A percentile compares a stretch with the other conserved stretches of the same genome.
phyloP scores from a whole-genome alignment of 2,329 filamentous ascomycete species.

The Juglanconis oblonga region DNA sequence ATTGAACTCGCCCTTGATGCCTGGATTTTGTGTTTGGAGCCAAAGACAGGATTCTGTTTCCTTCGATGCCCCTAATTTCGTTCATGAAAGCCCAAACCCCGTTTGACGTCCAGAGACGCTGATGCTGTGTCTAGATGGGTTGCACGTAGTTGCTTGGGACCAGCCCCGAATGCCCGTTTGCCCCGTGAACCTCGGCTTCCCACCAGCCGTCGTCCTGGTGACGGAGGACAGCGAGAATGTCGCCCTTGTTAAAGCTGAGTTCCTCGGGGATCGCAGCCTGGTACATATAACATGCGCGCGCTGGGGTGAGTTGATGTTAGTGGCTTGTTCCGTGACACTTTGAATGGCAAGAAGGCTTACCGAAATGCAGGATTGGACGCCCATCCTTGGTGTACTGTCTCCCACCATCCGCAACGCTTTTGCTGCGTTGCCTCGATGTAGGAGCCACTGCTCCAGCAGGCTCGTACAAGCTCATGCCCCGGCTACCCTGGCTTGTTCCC shows the following conservation, averaged over 20 bases:
- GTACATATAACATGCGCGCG: constrained; percentile 91
- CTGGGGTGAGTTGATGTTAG: constrained; percentile 46
- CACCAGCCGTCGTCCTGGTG: constrained; percentile 99
- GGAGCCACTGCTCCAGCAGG: constrained; percentile 39
- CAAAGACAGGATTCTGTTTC: neutral
- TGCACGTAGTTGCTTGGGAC: constrained; percentile 69
- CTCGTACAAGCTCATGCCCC: constrained; percentile 56
- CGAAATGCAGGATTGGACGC: constrained; percentile 84
- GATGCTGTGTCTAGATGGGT: constrained; percentile 26
- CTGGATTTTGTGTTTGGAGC: neutral
- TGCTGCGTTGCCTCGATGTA: constrained; percentile 61
- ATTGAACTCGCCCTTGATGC: constrained; percentile 1
- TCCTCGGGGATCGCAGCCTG: constrained; percentile 94
- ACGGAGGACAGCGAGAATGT: constrained; percentile 81
- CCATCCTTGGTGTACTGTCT: constrained; percentile 83
- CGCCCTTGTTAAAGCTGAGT: constrained; percentile 86
- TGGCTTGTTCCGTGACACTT: neutral
- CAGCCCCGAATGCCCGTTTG: constrained; percentile 56
- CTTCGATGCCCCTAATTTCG: neutral
- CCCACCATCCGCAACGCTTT: constrained; percentile 81
- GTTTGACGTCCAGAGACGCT: neutral
- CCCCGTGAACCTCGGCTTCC: constrained; percentile 88
- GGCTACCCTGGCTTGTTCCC: constrained; percentile 41
- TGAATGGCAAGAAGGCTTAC: constrained; percentile 55
- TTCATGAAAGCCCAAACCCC: neutral